Evolutionary conservation across 2,329 filamentous ascomycete species (phyloP).

Genomic region (Fusarium papillatum): DNA sequence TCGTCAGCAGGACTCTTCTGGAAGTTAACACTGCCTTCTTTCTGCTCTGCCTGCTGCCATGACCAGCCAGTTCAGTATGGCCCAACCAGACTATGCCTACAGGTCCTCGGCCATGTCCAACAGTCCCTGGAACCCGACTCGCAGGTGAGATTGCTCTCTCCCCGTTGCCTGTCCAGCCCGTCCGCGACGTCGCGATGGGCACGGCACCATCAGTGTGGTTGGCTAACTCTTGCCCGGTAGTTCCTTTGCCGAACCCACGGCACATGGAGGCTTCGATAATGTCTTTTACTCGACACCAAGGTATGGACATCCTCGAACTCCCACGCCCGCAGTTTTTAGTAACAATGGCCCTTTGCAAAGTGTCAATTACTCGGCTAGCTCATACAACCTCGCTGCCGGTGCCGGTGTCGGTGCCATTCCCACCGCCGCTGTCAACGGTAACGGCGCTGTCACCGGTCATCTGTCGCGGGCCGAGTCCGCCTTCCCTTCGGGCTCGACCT

Average conservation of each 20-base stretch:
- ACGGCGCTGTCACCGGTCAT: constrained; percentile 51
- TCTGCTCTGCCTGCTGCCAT: constrained; percentile 33
- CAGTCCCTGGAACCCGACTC: constrained; percentile 64
- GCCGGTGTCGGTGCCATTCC: constrained; percentile 42
- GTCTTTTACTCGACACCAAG: constrained; percentile 53
- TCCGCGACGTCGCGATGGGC: not conserved
- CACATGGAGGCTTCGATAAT: constrained; percentile 52
- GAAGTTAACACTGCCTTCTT: constrained; percentile 40
- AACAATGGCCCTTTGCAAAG: constrained; percentile 55
- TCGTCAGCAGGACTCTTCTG: constrained; percentile 34
- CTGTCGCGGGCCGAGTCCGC: constrained; percentile 55
- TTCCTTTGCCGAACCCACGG: constrained; percentile 48
- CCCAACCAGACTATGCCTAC: constrained; percentile 63
- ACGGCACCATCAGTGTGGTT: constrained; percentile 16
- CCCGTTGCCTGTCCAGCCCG: constrained; percentile 7
- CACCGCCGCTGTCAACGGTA: constrained; percentile 28
- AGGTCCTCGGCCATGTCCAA: constrained; percentile 59
- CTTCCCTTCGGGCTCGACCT: constrained; percentile 55
- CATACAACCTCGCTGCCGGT: constrained; percentile 45
- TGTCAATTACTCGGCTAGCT: constrained; percentile 56
- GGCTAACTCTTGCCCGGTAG: constrained; percentile 45
- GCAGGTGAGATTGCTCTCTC: constrained; percentile 60
- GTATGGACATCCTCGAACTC: constrained; percentile 49
- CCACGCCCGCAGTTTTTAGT: constrained; percentile 36
- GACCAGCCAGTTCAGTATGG: constrained; percentile 58